These are phyloP conservation scores for Synchytrium microbalum DNA, from an alignment of 371 early-diverging fungal species.

Conservation along the genomic window DNA sequence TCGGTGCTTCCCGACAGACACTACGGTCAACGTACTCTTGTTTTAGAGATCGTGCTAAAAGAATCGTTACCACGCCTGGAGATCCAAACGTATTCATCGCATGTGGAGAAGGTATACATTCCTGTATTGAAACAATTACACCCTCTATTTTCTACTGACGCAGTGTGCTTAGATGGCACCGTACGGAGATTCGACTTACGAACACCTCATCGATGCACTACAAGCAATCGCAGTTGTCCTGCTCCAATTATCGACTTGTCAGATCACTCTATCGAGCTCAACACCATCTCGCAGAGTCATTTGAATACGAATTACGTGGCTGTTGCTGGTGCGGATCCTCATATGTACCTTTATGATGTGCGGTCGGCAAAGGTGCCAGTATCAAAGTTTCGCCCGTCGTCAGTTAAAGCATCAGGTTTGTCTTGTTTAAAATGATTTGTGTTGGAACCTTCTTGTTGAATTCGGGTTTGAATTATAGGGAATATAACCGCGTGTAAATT, in stretches of 20 bases:
- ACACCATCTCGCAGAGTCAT: constrained; percentile 44
- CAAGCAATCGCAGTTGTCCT: constrained; percentile 18
- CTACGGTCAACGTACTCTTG: constrained; percentile 20
- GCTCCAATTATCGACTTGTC: constrained; percentile 45
- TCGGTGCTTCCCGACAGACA: not conserved
- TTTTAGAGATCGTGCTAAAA: constrained; percentile 49
- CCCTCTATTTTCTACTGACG: no score
- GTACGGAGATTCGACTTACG: constrained; percentile 59
- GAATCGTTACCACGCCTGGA: constrained; percentile 32
- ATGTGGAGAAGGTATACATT: constrained; percentile 59
- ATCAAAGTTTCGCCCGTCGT: constrained; percentile 1
- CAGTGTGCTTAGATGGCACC: no score
- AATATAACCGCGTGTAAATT: constrained; percentile 29
- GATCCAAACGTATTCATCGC: constrained; percentile 48
- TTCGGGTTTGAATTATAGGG: not conserved
- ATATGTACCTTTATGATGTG: constrained; percentile 54
- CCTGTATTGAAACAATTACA: no score
- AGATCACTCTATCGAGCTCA: constrained; percentile 33
- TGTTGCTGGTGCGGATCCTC: constrained; percentile 49
- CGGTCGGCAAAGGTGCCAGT: constrained; percentile 29
- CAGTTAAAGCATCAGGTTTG: no score
- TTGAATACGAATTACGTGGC: constrained; percentile 49
- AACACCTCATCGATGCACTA: constrained; percentile 22
- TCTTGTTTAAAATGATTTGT: no score
- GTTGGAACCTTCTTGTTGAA: no score